Percentiles rank a stretch among this genome's conserved stretches.
These are phyloP conservation scores for Pythium sp. DNA, from an alignment of 352 stramenopile species.

Conservation along the genomic window DNA sequence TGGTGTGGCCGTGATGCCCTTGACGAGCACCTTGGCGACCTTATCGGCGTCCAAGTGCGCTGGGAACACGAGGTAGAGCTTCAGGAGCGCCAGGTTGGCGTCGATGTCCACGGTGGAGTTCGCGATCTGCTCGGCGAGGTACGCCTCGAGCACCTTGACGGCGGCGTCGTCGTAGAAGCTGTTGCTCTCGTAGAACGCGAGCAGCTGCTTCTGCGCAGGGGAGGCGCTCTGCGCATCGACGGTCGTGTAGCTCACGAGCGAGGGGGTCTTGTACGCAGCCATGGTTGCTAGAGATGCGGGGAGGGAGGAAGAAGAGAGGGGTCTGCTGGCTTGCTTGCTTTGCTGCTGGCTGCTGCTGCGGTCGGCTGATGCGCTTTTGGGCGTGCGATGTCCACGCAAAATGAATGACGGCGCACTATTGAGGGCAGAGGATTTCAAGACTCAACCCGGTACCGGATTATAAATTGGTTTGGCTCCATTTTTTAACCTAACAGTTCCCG, in stretches of 20 bases:
- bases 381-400: conserved; percentile 1
- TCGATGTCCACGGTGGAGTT: conserved; percentile 64
- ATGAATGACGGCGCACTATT: background rate
- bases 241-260: conserved; percentile 59
- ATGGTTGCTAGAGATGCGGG: conserved; percentile 26
- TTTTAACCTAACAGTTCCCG: background rate
- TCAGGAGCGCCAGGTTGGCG: conserved; percentile 76
- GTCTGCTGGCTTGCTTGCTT: background rate
- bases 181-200: conserved; percentile 38
- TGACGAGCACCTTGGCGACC: conserved; percentile 66
- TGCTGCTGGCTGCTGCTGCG: conserved; percentile 5
- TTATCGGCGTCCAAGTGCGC: conserved; percentile 47
- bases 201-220: conserved; percentile 55
- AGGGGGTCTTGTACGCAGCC: conserved; percentile 63
- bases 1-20: conserved; percentile 61
- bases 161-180: conserved; percentile 47
- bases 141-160: conserved; percentile 57
- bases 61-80: conserved; percentile 81
- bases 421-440: background rate
- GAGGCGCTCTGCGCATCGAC: conserved; percentile 36
- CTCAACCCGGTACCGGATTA: background rate
- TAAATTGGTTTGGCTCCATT: conserved; percentile 10
- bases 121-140: conserved; percentile 74
- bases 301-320: background rate
- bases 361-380: conserved; percentile 9